Evolutionary conservation across 1,284 basidiomycete species (phyloP).

Genomic region (Quambalaria eucalypti): DNA sequence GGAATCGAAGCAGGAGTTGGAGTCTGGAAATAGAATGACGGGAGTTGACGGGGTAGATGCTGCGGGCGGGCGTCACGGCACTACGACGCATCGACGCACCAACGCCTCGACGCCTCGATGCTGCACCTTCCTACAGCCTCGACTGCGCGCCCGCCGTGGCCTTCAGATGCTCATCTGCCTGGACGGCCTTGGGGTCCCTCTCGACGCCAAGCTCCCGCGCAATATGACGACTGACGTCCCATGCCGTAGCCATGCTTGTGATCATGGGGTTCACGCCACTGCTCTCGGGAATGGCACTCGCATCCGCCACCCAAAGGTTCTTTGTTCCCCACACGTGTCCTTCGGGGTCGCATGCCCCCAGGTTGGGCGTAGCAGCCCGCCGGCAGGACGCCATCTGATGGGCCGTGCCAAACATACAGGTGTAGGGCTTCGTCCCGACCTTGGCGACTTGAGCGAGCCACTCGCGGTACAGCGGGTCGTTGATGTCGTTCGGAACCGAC

Average conservation of each 20-base stretch:
- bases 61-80: too few species aligned
- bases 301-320: slow-evolving; percentile 51
- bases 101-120: too few species aligned
- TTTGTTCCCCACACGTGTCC: slow-evolving; percentile 49
- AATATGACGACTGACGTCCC: slow-evolving; percentile 40
- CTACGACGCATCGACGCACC: too few species aligned
- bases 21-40: too few species aligned
- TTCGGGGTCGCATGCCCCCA: slow-evolving; percentile 47
- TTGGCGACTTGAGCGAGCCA: slow-evolving; percentile 40
- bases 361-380: slow-evolving; percentile 46
- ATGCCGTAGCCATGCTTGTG: slow-evolving; percentile 43
- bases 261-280: slow-evolving; percentile 52
- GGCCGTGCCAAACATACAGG: slow-evolving; percentile 29
- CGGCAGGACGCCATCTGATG: slow-evolving; percentile 50
- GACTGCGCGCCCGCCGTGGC: too few species aligned
- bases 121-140: too few species aligned
- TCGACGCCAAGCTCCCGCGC: slow-evolving; percentile 37
- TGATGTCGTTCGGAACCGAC: slow-evolving; percentile 27
- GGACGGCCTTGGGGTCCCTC: too few species aligned
- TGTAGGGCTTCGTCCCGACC: slow-evolving; percentile 24
- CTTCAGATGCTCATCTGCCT: too few species aligned
- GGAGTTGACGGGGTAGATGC: too few species aligned
- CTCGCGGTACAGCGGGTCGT: slow-evolving; percentile 27
- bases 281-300: slow-evolving; percentile 48
- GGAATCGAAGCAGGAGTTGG: too few species aligned